A percentile compares a stretch with the other conserved stretches of the same genome.
Evolutionary conservation across 2,329 filamentous ascomycete genomes (phyloP).

Genomic region (Ascochyta fabae): DNA sequence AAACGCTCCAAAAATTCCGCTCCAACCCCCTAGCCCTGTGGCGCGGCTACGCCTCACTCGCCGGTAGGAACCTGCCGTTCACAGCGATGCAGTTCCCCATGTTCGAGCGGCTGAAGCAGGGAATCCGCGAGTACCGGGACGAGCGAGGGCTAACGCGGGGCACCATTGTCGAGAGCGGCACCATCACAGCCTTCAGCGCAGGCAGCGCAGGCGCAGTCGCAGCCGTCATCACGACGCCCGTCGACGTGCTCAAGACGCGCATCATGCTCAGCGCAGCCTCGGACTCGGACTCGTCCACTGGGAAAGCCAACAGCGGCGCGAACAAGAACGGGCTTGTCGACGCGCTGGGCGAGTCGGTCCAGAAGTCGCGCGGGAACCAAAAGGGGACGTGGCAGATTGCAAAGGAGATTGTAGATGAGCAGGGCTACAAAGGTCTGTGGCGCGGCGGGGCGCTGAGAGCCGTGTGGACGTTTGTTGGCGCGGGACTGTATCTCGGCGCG

Average conservation of each 20-base stretch:
- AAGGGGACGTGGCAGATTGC: conserved; percentile 64
- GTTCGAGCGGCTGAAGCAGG: conserved; percentile 73
- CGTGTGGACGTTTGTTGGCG: conserved; percentile 82
- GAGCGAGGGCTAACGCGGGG: conserved; percentile 46
- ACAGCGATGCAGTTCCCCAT: conserved; percentile 89
- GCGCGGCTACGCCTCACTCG: conserved; percentile 81
- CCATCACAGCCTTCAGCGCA: conserved; percentile 76
- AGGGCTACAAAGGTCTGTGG: conserved; percentile 77
- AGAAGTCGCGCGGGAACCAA: conserved; percentile 37
- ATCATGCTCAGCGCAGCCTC: conserved; percentile 72
- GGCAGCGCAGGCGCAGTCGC: conserved; percentile 76
- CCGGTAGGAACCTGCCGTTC: conserved; percentile 83
- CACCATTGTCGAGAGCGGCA: conserved; percentile 68
- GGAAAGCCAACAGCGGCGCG: background rate
- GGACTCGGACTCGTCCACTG: background rate
- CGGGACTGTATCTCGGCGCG: conserved; percentile 82
- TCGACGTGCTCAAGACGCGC: conserved; percentile 87
- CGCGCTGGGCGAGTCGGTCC: conserved; percentile 50
- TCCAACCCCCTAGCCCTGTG: conserved; percentile 62
- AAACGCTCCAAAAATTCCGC: conserved; percentile 64
- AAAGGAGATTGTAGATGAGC: conserved; percentile 67
- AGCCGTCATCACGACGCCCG: conserved; percentile 82
- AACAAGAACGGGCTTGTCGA: conserved; percentile 41
- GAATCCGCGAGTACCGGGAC: conserved; percentile 57
- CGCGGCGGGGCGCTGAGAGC: conserved; percentile 75